Percentiles rank a stretch among this genome's conserved stretches.
Conservation (phyloP, 345 rosid genomes). For the Ricinus communis region DNA sequence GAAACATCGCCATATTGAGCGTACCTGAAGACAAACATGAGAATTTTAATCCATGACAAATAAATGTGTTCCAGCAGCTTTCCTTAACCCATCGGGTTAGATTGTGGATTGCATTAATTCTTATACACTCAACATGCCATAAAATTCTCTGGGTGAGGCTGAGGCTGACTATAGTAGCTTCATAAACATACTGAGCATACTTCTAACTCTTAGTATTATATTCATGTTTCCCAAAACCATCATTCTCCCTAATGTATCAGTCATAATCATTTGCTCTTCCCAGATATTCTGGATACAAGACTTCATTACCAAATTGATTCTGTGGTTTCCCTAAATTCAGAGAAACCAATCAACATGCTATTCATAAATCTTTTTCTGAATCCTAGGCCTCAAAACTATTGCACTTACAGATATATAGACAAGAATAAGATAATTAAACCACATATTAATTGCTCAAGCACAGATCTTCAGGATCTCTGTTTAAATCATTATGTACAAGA, state of each 20-base stretch:
- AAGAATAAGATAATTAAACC: not conserved
- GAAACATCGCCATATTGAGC: constrained; percentile 87
- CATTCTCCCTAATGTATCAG: not conserved
- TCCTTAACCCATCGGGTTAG: not conserved
- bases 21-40: constrained; percentile 50
- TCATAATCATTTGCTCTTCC: not conserved
- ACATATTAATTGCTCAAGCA: not conserved
- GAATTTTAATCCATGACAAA: constrained; percentile 4
- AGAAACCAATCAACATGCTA: not conserved
- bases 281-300: not conserved
- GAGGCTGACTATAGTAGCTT: not conserved
- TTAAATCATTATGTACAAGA: not conserved
- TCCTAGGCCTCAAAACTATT: not conserved
- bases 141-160: too few species aligned
- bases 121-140: not conserved
- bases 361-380: not conserved
- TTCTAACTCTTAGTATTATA: not conserved
- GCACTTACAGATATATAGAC: not conserved
- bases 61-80: not conserved
- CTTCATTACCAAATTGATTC: not conserved
- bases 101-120: not conserved
- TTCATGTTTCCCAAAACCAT: not conserved
- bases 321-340: not conserved
- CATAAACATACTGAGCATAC: not conserved
- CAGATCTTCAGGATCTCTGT: not conserved